A percentile compares a stretch with the other conserved stretches of the same genome.
These are phyloP conservation scores for Metarhizium anisopliae DNA, from an alignment of 2,329 filamentous ascomycete species.

Conservation along the genomic window DNA sequence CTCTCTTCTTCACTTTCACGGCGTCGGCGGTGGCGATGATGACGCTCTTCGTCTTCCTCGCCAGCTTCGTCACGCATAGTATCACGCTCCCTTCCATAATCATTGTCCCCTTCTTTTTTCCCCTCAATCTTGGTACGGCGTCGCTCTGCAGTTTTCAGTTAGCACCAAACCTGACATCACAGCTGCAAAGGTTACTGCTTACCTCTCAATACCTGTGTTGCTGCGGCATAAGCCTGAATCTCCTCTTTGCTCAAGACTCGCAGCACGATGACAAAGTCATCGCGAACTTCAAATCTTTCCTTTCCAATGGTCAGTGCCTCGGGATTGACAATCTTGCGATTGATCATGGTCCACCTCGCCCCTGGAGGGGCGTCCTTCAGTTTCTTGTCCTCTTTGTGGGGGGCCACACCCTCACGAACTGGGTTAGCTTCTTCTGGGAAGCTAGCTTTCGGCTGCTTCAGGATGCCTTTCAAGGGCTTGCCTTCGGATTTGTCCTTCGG, in stretches of 20 bases:
- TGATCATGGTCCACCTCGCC: conserved; percentile 90
- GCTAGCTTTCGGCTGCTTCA: conserved; percentile 70
- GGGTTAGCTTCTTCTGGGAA: conserved; percentile 84
- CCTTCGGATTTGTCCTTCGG: conserved; percentile 54
- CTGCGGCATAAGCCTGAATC: conserved; percentile 76
- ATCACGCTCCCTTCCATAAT: conserved; percentile 18
- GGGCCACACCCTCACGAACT: conserved; percentile 81
- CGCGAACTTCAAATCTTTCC: conserved; percentile 84
- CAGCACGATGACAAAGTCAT: conserved; percentile 88
- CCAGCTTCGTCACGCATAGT: conserved; percentile 15
- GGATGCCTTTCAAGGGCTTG: conserved; percentile 71
- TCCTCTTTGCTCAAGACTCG: conserved; percentile 81
- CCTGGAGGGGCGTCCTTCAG: conserved; percentile 62
- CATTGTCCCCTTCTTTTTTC: conserved; percentile 25
- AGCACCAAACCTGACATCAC: not conserved
- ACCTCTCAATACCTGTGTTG: conserved; percentile 77
- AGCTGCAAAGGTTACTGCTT: conserved; percentile 19
- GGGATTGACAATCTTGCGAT: conserved; percentile 78
- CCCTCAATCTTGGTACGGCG: conserved; percentile 24
- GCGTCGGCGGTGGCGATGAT: conserved; percentile 19
- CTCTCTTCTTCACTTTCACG: conserved; percentile 17
- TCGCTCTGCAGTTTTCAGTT: conserved; percentile 15
- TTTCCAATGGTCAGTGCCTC: conserved; percentile 79
- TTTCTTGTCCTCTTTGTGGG: conserved; percentile 79
- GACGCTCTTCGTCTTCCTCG: conserved; percentile 16